Percentiles rank a stretch among this genome's conserved stretches.
These are phyloP conservation scores for Dipteronia sinensis DNA, from an alignment of 345 rosid genomes.

Conservation along the genomic window DNA sequence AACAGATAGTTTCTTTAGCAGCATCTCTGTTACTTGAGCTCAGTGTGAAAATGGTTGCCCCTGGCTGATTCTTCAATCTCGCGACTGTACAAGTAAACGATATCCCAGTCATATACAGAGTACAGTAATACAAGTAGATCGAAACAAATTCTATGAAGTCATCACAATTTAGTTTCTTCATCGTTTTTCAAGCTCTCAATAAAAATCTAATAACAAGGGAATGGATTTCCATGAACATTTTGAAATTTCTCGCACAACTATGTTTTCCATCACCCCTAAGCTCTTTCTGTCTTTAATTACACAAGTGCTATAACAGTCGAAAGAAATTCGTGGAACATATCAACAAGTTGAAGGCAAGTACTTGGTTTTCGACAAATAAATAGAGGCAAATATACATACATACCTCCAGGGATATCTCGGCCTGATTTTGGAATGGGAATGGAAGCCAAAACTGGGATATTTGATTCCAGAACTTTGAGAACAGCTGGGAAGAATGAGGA, in stretches of 20 bases:
- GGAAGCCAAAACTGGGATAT: conserved; percentile 60
- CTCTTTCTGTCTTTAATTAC: neutral
- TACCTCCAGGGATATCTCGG: conserved; percentile 66
- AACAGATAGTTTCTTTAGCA: conserved; percentile 43
- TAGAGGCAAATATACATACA: neutral
- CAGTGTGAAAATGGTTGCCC: conserved; percentile 52
- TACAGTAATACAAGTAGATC: neutral
- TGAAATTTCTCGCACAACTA: neutral
- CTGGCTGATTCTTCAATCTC: conserved; percentile 60
- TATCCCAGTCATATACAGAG: neutral
- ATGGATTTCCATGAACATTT: neutral
- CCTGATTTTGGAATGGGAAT: conserved; percentile 62
- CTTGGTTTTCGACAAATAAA: neutral
- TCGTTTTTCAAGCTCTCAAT: neutral
- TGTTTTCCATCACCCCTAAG: neutral
- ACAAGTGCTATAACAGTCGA: neutral
- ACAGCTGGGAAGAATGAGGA: conserved; percentile 70
- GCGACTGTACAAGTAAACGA: conserved; percentile 46
- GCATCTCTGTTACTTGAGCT: conserved; percentile 53
- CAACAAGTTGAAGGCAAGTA: neutral
- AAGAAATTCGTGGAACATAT: neutral
- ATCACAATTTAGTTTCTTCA: neutral
- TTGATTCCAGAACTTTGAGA: conserved; percentile 56
- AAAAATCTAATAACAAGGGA: neutral
- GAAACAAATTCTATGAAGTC: neutral